Conservation (phyloP, 768 basidiomycete genomes). For the Boletus patriciae region DNA sequence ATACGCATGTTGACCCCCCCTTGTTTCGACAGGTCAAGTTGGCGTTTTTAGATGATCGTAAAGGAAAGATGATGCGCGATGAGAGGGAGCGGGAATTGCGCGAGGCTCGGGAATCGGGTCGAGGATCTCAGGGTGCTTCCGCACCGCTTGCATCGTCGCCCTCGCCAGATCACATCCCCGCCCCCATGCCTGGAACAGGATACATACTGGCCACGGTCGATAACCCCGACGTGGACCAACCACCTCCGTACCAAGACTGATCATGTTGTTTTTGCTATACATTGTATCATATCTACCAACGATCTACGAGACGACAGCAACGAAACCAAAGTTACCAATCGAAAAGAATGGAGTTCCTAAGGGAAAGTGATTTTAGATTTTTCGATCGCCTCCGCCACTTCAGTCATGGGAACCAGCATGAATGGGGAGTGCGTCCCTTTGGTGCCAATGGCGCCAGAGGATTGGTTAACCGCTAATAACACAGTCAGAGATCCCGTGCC, state of each 20-base stretch:
- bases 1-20: not conserved
- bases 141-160: not conserved
- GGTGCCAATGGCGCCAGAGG: not conserved
- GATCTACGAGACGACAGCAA: not conserved
- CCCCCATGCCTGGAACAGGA: constrained; percentile 30
- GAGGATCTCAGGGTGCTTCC: not conserved
- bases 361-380: constrained; percentile 5
- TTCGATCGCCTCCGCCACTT: constrained; percentile 14
- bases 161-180: not conserved
- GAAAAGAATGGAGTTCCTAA: not conserved
- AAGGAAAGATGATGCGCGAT: constrained; percentile 51
- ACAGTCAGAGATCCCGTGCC: not conserved
- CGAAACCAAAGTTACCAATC: not conserved
- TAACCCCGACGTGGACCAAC: constrained; percentile 15
- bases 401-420: constrained; percentile 29
- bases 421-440: constrained; percentile 31
- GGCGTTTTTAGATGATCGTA: constrained; percentile 78
- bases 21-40: constrained; percentile 58
- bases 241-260: constrained; percentile 23
- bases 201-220: constrained; percentile 12
- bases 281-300: constrained; percentile 7
- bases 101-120: constrained; percentile 37
- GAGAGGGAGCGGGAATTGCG: constrained; percentile 58
- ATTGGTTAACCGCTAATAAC: not conserved
- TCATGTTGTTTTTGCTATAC: not conserved